Percentiles rank a stretch among this genome's conserved stretches.
Conservation (phyloP, 192 early-diverging fungal species). For the Diversispora epigaea region DNA sequence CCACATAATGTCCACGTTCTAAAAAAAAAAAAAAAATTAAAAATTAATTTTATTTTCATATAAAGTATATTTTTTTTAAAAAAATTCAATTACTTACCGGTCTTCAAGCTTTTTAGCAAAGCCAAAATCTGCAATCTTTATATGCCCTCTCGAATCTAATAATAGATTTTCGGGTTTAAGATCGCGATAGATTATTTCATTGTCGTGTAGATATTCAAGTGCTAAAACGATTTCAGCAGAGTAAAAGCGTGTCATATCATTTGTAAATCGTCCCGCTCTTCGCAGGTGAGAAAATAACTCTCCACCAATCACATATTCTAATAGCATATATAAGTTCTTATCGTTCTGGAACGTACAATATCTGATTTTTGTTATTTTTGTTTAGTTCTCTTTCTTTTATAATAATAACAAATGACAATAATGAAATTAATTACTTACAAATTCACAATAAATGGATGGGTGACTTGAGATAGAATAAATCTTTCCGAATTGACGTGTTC, state of each 20-base stretch:
- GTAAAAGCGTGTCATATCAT: constrained; percentile 95
- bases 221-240: constrained; percentile 95
- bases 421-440: constrained; percentile 49
- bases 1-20: constrained; percentile 99
- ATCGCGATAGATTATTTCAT: constrained; percentile 97
- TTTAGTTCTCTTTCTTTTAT: neutral
- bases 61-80: neutral
- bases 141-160: constrained; percentile 84
- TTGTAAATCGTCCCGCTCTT: constrained; percentile 86
- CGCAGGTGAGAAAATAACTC: constrained; percentile 96
- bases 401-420: neutral
- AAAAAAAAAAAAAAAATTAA: constrained; percentile 15
- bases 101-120: constrained; percentile 90
- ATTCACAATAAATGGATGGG: constrained; percentile 83
- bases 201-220: constrained; percentile 88
- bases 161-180: constrained; percentile 91
- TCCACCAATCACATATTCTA: constrained; percentile 95
- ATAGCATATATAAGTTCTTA: constrained; percentile 88
- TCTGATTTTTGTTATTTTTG: constrained; percentile 38
- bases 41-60: neutral
- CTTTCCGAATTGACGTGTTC: constrained; percentile 87
- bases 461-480: constrained; percentile 69
- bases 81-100: constrained; percentile 36
- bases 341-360: constrained; percentile 97
- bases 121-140: constrained; percentile 98